Conservation (phyloP, 2,329 filamentous ascomycete species). For the Raffaelea albimanens region DNA sequence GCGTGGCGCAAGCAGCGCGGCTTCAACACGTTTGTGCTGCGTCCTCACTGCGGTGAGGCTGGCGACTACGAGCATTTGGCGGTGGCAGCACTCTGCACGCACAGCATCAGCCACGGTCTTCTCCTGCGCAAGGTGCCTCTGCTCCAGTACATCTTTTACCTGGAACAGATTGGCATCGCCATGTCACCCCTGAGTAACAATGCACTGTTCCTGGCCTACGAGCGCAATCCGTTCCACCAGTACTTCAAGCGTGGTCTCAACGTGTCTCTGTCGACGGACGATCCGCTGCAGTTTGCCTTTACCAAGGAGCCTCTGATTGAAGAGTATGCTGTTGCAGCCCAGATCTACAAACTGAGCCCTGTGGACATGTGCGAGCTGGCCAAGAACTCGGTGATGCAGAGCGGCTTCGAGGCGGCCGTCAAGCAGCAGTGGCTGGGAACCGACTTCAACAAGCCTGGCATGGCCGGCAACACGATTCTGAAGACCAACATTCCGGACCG, state of each 20-base stretch:
- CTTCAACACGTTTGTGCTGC: constrained; percentile 89
- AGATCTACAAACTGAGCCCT: constrained; percentile 94
- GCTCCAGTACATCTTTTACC: constrained; percentile 93
- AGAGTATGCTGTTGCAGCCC: constrained; percentile 93
- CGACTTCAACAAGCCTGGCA: constrained; percentile 68
- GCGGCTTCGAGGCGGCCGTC: constrained; percentile 79
- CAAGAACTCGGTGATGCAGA: constrained; percentile 91
- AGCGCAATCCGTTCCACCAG: constrained; percentile 89
- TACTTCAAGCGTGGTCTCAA: constrained; percentile 95
- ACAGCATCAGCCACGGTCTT: constrained; percentile 94
- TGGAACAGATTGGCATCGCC: constrained; percentile 95
- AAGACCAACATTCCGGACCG: constrained; percentile 97
- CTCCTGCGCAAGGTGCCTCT: constrained; percentile 88
- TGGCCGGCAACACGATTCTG: constrained; percentile 79
- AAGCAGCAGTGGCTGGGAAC: constrained; percentile 88
- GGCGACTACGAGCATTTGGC: constrained; percentile 95
- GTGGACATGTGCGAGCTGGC: constrained; percentile 98
- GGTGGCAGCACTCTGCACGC: constrained; percentile 81
- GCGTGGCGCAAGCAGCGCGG: constrained; percentile 81
- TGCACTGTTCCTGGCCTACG: constrained; percentile 89
- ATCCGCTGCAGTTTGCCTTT: constrained; percentile 94
- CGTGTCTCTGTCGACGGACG: constrained; percentile 91
- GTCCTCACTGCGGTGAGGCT: constrained; percentile 93
- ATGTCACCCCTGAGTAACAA: constrained; percentile 99
- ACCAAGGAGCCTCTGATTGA: constrained; percentile 97